Base-by-base conservation (phyloP, 345 rosid genomes). In the Balakata baccata region DNA sequence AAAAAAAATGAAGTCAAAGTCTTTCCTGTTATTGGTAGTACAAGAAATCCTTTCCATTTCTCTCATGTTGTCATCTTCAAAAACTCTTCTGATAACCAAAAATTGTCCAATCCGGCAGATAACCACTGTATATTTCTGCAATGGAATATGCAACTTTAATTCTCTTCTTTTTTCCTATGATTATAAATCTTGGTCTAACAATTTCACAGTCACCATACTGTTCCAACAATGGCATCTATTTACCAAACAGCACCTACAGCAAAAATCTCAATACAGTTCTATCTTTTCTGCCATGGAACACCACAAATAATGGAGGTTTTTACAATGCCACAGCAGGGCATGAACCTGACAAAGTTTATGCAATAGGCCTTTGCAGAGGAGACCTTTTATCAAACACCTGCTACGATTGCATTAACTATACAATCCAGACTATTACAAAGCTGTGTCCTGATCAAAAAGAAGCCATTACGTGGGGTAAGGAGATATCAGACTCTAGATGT, bases 301-400 rank as follows among this genome's bases (percentile, higher is more conserved):
- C 69, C 37, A 6, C 82, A 45, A 14, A 4, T 22, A 34, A 11
- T 23, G 13, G 6, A 1, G 71, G 79, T 9, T 84, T 78, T 80
- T 49, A 72, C 70, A 70, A 34, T 52, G 47, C 73, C 54, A 58
- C 81, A 14, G 59, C 61, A 0, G 81, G 85, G 20, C 23, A 14
- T 2, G 68, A 18, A 68, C 57, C 61, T 2, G 71, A 76, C 54
- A 22, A 34, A 7, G 68, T 45, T 70, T 50, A 78, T 52, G 69
- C 79, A 46, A 80, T 84, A 56, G 82, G 64, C 77, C 80, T 84
- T 4, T 82, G 87, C 69, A 70, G 80, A 1, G 85, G 82, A 0
- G 83, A 84, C 62, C 62, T 38, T 22, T 9, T 68, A 52, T 7
- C 64, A 4, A n/a, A 43, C 20, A 11, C 2, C 0, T 85, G 82